phyloP scores from a whole-genome alignment of 495 filamentous ascomycete species.

The Cercophora newfieldiana region DNA sequence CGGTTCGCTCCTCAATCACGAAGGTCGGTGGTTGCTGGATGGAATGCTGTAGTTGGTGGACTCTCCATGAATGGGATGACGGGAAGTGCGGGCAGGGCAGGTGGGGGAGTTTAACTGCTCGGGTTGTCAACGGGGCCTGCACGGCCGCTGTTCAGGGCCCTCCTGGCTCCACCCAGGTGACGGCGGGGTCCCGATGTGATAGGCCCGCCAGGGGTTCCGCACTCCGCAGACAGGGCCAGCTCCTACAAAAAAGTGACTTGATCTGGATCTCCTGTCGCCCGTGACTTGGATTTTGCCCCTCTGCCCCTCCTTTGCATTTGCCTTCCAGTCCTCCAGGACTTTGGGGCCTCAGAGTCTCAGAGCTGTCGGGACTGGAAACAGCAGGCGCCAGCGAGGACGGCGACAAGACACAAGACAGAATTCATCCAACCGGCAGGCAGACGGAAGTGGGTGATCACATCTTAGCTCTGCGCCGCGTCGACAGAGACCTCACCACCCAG shows the following conservation, averaged over 20 bases:
- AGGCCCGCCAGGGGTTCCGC: conserved; percentile 2
- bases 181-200: conserved; percentile 6
- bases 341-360: background rate
- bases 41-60: background rate
- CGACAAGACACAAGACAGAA: background rate
- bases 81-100: background rate
- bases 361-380: background rate
- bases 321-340: conserved; percentile 2
- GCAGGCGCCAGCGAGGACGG: too few relatives aligned
- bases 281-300: background rate
- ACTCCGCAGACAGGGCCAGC: background rate
- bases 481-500: background rate
- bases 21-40: background rate
- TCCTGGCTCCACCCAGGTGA: conserved; percentile 12
- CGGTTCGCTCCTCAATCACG: background rate
- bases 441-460: background rate
- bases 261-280: background rate
- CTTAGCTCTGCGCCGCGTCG: background rate
- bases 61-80: too few relatives aligned
- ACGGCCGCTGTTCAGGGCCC: conserved; percentile 4
- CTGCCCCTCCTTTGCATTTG: background rate
- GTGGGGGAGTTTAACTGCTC: background rate
- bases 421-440: background rate
- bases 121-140: background rate
- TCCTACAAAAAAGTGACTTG: conserved; percentile 4